These are phyloP conservation scores for Pythium myriotylum DNA, from an alignment of 352 stramenopile species.

Conservation along the genomic window DNA sequence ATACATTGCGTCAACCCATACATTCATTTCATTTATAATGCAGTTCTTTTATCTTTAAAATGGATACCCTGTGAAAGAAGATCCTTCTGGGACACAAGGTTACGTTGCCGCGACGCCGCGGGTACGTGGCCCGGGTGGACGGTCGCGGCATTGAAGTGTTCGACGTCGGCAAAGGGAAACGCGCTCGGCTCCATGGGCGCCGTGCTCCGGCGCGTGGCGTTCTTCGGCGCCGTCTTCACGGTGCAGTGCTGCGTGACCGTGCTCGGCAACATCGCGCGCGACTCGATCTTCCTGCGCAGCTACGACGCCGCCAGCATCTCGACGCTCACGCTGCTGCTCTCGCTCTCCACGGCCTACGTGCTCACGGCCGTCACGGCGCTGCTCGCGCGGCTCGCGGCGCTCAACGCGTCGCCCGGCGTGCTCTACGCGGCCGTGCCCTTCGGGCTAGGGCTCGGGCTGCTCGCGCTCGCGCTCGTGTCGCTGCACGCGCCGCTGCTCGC, in stretches of 20 bases:
- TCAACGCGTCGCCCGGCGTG: constrained; percentile 34
- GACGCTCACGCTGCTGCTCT: constrained; percentile 70
- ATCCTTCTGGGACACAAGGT: too few relatives aligned
- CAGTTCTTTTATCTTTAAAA: too few relatives aligned
- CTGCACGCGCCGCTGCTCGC: constrained; percentile 47
- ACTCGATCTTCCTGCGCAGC: constrained; percentile 81
- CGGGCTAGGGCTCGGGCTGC: constrained; percentile 41
- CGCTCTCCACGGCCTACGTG: constrained; percentile 70
- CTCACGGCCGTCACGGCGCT: constrained; percentile 51
- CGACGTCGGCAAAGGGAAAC: background rate
- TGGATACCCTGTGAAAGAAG: too few relatives aligned
- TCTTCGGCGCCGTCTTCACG: constrained; percentile 84
- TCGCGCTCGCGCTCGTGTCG: constrained; percentile 53
- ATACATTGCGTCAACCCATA: too few relatives aligned
- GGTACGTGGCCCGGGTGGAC: background rate
- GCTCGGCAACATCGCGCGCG: constrained; percentile 75
- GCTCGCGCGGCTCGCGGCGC: constrained; percentile 32
- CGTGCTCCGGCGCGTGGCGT: constrained; percentile 65
- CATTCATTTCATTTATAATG: too few relatives aligned
- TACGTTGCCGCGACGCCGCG: background rate
- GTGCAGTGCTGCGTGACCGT: constrained; percentile 78
- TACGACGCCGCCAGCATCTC: constrained; percentile 75
- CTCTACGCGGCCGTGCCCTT: constrained; percentile 57
- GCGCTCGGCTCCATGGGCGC: constrained; percentile 2
- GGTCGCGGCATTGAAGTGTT: constrained; percentile 21